Conservation (phyloP, 108 stramenopile species). For the Conticribra guillardii region DNA sequence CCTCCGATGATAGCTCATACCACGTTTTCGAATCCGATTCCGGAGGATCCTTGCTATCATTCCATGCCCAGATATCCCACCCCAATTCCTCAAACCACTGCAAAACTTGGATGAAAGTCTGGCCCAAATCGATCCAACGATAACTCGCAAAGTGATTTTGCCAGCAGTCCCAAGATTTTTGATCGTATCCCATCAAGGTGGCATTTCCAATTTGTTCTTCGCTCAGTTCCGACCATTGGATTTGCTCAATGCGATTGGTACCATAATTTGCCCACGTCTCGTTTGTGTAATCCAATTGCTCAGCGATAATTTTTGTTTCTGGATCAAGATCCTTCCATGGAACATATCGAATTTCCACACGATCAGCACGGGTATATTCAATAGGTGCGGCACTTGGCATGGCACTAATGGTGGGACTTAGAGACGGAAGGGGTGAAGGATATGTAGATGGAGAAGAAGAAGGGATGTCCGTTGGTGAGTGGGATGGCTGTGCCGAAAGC, state of each 20-base stretch:
- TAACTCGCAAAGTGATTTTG: constrained; percentile 36
- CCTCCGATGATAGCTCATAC: constrained; percentile 28
- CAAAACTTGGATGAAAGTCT: constrained; percentile 9
- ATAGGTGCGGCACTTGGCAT: constrained; percentile 20
- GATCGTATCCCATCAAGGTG: constrained; percentile 24
- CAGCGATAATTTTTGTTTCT: not conserved
- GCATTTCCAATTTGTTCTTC: constrained; percentile 11
- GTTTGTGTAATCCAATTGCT: constrained; percentile 19
- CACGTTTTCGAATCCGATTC: constrained; percentile 8
- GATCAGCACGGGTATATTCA: constrained; percentile 13
- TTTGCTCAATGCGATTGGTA: constrained; percentile 14
- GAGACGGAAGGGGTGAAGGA: constrained; percentile 6
- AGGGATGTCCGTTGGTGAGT: not conserved
- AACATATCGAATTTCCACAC: constrained; percentile 21
- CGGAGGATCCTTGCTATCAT: constrained; percentile 15
- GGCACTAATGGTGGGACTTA: constrained; percentile 3
- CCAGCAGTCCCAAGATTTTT: constrained; percentile 38
- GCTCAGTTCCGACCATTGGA: constrained; percentile 10
- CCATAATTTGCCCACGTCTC: constrained; percentile 30
- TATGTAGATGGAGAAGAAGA: constrained; percentile 2
- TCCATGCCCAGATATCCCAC: constrained; percentile 28
- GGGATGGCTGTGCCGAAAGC: not conserved
- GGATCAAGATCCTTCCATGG: constrained; percentile 15
- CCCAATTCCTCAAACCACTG: constrained; percentile 37
- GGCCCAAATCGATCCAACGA: constrained; percentile 31